Evolutionary conservation across 208 protist species (phyloP).

Genomic region (Wallacemonas sp.): DNA sequence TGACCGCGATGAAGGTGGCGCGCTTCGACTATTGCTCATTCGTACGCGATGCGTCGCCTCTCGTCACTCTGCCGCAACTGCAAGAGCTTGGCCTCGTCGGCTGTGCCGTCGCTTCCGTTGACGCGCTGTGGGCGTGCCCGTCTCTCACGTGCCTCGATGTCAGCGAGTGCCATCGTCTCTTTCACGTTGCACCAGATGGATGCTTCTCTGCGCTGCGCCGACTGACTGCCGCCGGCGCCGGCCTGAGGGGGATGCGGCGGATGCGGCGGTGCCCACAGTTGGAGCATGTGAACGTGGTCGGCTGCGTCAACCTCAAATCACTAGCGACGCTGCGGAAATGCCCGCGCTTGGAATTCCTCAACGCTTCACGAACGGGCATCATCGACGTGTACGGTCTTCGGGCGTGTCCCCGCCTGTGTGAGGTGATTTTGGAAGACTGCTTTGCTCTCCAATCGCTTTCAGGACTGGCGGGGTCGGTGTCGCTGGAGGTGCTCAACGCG

Average conservation of each 20-base stretch:
- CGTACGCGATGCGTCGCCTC: neutral
- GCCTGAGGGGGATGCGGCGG: neutral
- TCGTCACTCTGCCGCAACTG: neutral
- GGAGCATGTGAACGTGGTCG: neutral
- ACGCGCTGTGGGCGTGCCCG: neutral
- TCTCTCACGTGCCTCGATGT: neutral
- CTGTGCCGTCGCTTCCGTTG: neutral
- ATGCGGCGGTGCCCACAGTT: neutral
- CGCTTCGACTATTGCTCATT: conserved; percentile 1
- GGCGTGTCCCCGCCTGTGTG: neutral
- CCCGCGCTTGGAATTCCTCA: neutral
- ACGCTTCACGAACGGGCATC: neutral
- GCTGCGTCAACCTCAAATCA: conserved; percentile 3
- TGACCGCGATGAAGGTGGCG: neutral
- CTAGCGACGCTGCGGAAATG: conserved; percentile 1
- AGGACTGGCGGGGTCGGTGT: neutral
- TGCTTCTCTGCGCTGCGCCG: conserved; percentile 2
- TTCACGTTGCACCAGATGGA: neutral
- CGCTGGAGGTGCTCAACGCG: neutral
- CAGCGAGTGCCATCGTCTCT: conserved; percentile 2
- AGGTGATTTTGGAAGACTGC: conserved; percentile 12
- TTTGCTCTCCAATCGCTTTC: conserved; percentile 1
- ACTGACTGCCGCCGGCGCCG: neutral
- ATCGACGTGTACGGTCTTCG: neutral
- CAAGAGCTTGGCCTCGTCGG: neutral